Evolutionary conservation across 768 basidiomycete genomes (phyloP).

Genomic region (Rhodosporidiobolus sp.): DNA sequence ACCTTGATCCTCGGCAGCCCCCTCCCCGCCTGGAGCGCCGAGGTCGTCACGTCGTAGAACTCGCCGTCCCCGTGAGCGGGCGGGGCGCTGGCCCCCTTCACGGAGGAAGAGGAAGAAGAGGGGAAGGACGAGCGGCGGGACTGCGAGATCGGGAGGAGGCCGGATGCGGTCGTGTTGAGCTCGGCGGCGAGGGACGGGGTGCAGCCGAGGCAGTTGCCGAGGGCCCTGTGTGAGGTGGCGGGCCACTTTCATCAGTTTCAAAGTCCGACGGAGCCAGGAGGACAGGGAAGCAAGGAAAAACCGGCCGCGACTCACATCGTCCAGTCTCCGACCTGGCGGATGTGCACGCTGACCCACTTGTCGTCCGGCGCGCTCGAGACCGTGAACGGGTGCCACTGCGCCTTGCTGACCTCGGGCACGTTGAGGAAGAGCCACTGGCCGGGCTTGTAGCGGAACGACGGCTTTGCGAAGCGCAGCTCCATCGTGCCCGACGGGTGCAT

Average conservation of each 20-base stretch:
- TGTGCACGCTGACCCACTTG: conserved; percentile 84
- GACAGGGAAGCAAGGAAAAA: neutral
- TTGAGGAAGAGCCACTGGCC: conserved; percentile 91
- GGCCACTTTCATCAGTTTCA: neutral
- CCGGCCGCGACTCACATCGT: conserved; percentile 50
- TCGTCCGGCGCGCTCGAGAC: conserved; percentile 70
- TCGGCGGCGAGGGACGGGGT: conserved; percentile 30
- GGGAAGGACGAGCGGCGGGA: conserved; percentile 55
- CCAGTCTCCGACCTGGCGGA: conserved; percentile 90
- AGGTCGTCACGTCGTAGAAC: conserved; percentile 69
- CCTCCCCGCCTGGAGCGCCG: conserved; percentile 16
- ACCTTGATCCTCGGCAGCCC: conserved; percentile 69
- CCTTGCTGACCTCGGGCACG: conserved; percentile 74
- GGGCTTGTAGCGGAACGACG: conserved; percentile 83
- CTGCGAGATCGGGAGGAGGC: neutral
- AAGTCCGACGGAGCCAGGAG: neutral
- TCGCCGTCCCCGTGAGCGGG: conserved; percentile 50
- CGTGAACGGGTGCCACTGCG: conserved; percentile 90
- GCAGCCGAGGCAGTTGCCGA: conserved; percentile 76
- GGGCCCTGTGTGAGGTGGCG: conserved; percentile 51
- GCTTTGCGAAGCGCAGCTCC: conserved; percentile 88
- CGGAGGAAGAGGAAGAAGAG: conserved; percentile 50
- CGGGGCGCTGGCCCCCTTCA: conserved; percentile 4
- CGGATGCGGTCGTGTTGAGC: conserved; percentile 10
- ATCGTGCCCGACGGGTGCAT: conserved; percentile 88